Base-by-base conservation (phyloP, 1,139 yeast genomes). In the Geotrichum candidum region DNA sequence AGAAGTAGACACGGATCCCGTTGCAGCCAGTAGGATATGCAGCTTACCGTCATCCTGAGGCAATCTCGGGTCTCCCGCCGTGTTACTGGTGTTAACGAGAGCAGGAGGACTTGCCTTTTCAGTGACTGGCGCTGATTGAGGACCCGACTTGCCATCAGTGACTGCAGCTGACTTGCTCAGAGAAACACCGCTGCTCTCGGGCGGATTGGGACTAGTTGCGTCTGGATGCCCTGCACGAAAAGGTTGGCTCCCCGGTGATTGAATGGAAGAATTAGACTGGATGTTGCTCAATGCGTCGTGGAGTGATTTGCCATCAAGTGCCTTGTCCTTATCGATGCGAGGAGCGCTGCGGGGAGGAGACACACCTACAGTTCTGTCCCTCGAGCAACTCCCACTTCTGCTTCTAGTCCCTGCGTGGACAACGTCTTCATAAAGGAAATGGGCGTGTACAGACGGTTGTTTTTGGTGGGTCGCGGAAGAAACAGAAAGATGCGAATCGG, bases 31-130 rank as follows among this genome's bases (percentile, higher is more conserved):
- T 63, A 92, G 78, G 23, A 92, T 84, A 75, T 92, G 98, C 63
- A 89, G 76, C 72, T 89, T 91, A 7, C 96, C 96, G 73, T 92
- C 98, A 73, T 91, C 92, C 71, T 88, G 90, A 1, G 96, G 96
- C 67, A 91, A 77, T 54, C 96, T 79, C 1, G 96, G 91, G 70
- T 89, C 96, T 23, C 67, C 65, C 59, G 85, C 78, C 66, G 85
- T 85, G 77, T 59, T 59, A 27, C 57, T 54, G 7, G 57, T 54
- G 29, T 54, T 54, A 18, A 18, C 18, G 18, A 1, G 18, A 18
- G 18, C 18, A 18, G 18, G 18, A 18, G 18, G 18, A 18, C 18
- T 18, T 18, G 18, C 18, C 18, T 18, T 18, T 18, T 18, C 18
- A 18, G 18, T 18, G 18, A 18, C 18, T 18, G 18, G 18, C 18